A percentile compares a stretch with the other conserved stretches of the same genome.
Evolutionary conservation across 148 eudicot species (phyloP).

Genomic region (Rhododendron ferrugineum): DNA sequence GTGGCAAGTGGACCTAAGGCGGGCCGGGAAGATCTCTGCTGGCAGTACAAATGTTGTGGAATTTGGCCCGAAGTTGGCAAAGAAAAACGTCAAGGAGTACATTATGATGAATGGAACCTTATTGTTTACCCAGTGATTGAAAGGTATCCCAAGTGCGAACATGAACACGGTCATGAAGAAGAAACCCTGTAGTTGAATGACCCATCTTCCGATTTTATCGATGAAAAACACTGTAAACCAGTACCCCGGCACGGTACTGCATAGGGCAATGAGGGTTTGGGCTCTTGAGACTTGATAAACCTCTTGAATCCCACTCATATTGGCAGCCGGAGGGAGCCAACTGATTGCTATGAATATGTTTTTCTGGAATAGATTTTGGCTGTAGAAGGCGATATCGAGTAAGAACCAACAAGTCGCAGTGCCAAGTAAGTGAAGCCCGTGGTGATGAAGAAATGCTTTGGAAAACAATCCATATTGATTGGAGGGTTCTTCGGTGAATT

Average conservation of each 20-base stretch:
- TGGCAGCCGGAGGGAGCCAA: conserved; percentile 44
- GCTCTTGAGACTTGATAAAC: conserved; percentile 62
- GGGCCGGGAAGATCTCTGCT: too few species aligned
- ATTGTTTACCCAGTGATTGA: conserved; percentile 50
- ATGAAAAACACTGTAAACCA: conserved; percentile 76
- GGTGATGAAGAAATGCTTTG: conserved; percentile 39
- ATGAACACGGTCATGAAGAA: conserved; percentile 70
- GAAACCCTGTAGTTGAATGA: conserved; percentile 77
- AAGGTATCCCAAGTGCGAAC: conserved; percentile 77
- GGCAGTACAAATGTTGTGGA: conserved; percentile 86
- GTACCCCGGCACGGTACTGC: conserved; percentile 88
- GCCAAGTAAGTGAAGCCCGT: conserved; percentile 70
- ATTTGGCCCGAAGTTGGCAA: conserved; percentile 84
- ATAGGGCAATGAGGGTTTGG: conserved; percentile 71
- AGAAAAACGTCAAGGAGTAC: conserved; percentile 76
- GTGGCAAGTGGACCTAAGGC: too few species aligned
- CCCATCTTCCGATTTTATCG: conserved; percentile 53
- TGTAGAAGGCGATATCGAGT: conserved; percentile 74
- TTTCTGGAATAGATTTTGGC: conserved; percentile 80
- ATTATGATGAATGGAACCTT: conserved; percentile 67
- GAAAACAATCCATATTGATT: conserved; percentile 49
- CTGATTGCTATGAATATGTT: conserved; percentile 64
- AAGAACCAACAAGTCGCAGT: conserved; percentile 67
- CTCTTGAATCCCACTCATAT: conserved; percentile 70
- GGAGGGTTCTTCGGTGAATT: neutral